Percentiles rank a stretch among this genome's conserved stretches.
These are phyloP conservation scores for Phytophthora ramorum DNA, from an alignment of 352 stramenopile species.

Conservation along the genomic window DNA sequence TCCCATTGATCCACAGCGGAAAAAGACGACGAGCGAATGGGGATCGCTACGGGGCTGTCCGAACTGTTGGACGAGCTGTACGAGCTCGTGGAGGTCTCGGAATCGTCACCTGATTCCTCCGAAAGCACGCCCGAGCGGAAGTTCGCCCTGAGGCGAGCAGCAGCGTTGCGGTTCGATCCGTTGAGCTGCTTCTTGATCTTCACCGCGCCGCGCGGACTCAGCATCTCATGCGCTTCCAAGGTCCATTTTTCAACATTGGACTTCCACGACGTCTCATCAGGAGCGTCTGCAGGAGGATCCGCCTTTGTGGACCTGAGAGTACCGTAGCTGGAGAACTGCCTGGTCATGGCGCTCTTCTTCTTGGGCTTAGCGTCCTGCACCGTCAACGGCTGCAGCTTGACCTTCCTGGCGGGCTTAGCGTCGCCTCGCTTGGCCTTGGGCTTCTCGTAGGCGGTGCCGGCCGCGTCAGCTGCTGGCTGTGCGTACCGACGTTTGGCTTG, in stretches of 20 bases:
- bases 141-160: conserved; percentile 11
- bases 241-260: conserved; percentile 55
- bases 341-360: conserved; percentile 35
- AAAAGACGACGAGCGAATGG: conserved; percentile 29
- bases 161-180: conserved; percentile 1
- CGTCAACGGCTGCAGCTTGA: conserved; percentile 23
- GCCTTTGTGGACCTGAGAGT: conserved; percentile 27
- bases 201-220: conserved; percentile 42
- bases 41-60: conserved; percentile 22
- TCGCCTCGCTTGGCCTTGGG: conserved; percentile 27
- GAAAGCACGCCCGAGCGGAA: conserved; percentile 5
- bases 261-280: conserved; percentile 42
- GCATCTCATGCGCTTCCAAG: conserved; percentile 31
- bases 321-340: conserved; percentile 31
- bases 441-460: conserved; percentile 1
- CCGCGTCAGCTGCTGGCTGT: conserved; percentile 14
- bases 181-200: conserved; percentile 41
- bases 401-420: conserved; percentile 18
- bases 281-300: conserved; percentile 15
- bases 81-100: conserved; percentile 48
- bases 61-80: conserved; percentile 44
- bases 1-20: conserved; percentile 23
- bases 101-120: conserved; percentile 51
- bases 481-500: conserved; percentile 19
- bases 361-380: conserved; percentile 22